Conservation (phyloP, 2,329 filamentous ascomycete species). For the Phyllachora maydis region DNA sequence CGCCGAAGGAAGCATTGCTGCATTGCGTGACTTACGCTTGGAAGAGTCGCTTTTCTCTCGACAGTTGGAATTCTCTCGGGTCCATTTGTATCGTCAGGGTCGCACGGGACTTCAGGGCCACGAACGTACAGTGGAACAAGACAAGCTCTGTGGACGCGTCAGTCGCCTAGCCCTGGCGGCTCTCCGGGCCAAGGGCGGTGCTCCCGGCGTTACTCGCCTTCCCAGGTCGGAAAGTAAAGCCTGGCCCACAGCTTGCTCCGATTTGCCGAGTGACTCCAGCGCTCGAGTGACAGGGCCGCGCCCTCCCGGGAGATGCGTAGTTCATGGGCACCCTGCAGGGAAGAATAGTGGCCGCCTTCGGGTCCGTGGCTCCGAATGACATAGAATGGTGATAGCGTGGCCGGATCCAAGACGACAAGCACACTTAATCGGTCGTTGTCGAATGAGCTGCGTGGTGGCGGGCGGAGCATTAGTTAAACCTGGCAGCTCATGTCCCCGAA, state of each 20-base stretch:
- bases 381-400: conserved; percentile 21
- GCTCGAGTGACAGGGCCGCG: conserved; percentile 25
- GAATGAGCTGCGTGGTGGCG: too few species aligned
- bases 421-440: conserved; percentile 32
- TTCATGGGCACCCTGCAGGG: conserved; percentile 29
- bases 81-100: conserved; percentile 19
- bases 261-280: conserved; percentile 23
- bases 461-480: too few species aligned
- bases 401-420: conserved; percentile 25
- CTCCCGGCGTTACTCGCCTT: too few species aligned
- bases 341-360: conserved; percentile 19
- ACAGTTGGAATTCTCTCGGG: conserved; percentile 21
- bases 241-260: conserved; percentile 29
- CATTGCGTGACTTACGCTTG: conserved; percentile 23
- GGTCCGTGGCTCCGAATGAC: conserved; percentile 21
- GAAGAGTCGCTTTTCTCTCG: conserved; percentile 28
- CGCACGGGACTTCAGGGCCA: conserved; percentile 32
- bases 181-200: too few species aligned
- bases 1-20: too few species aligned
- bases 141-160: too few species aligned
- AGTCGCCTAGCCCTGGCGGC: too few species aligned
- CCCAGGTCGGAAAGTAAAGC: conserved; percentile 37
- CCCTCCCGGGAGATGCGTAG: conserved; percentile 28
- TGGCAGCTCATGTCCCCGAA: too few species aligned
- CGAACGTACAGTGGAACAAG: conserved; percentile 35